Evolutionary conservation across 495 filamentous ascomycete genomes (phyloP).

Genomic region (Talaromyces trachyspermus): DNA sequence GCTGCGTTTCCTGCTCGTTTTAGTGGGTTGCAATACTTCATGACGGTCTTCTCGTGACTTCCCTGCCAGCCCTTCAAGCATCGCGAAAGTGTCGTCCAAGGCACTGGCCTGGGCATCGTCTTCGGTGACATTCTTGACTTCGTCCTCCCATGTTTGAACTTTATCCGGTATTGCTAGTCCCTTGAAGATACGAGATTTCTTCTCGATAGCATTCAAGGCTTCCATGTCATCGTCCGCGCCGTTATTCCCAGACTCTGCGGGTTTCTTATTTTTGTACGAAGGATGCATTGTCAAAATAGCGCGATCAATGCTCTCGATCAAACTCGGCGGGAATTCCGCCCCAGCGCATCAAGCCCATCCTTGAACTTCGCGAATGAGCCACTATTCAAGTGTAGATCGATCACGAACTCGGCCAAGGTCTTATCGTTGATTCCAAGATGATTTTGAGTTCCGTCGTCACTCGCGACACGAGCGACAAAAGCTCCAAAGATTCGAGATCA

Average conservation of each 20-base stretch:
- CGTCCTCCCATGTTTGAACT: conserved; percentile 51
- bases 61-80: conserved; percentile 77
- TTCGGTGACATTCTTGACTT: conserved; percentile 24
- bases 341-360: conserved; percentile 61
- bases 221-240: conserved; percentile 24
- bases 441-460: conserved; percentile 90
- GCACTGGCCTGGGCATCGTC: conserved; percentile 43
- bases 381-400: conserved; percentile 79
- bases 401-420: conserved; percentile 90
- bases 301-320: conserved; percentile 86
- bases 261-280: conserved; percentile 54
- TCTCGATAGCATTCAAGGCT: conserved; percentile 41
- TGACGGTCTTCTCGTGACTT: conserved; percentile 48
- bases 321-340: conserved; percentile 83
- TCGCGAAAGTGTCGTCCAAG: conserved; percentile 90
- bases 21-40: conserved; percentile 17
- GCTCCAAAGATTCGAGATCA: conserved; percentile 81
- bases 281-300: conserved; percentile 87
- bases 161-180: conserved; percentile 85
- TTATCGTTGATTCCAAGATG: conserved; percentile 90
- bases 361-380: conserved; percentile 60
- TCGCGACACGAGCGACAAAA: conserved; percentile 88
- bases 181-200: conserved; percentile 75
- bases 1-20: conserved; percentile 55
- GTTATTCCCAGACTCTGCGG: conserved; percentile 25